Base-by-base conservation (phyloP, 495 filamentous ascomycete genomes). In the Aspergillus coremiiformis region DNA sequence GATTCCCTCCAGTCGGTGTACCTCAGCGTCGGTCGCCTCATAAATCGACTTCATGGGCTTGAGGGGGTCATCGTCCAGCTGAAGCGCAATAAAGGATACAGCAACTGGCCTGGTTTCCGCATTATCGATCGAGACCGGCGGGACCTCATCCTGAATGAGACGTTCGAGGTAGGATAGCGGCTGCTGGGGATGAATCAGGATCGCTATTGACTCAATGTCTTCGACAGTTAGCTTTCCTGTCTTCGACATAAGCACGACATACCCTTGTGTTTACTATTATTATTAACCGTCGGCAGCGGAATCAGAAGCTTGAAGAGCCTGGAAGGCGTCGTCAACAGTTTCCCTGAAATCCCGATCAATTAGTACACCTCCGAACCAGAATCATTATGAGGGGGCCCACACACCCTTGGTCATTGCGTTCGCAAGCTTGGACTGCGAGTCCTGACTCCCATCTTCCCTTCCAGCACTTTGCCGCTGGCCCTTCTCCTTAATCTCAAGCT, bases 131-230 rank as follows among this genome's bases (percentile, higher is more conserved):
- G 67, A 73, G n/a, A 96, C 73, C 0, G 79, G 78, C 0, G 91
- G 89, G 0, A 96, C 62, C 66, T 96, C 91, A 53, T 89, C 83
- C 67, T 96, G 92, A 54, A 96, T 89, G 3, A 97, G 73, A 2
- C 87, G 84, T 66, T 95, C 90, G 35, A 96, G 82, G 66, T 95
- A 94, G 23, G 90, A 95, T 14, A 97, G 76, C 0, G 92, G 91
- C 65, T 97, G 91, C 57, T 93, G 87, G 0, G 92, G 89, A 66
- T 97, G 91, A 5, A 96, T 76, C 6, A 97, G 80, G 1, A 97
- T 81, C 6, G 90, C 90, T 6, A 96, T 80, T 0, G 91, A 88
- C 63, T 93, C 88, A 24, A 89, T 78, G 39, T 81, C 79, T 69
- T 78, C 17, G 14, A 17, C 22, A 79, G 70, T 87, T 76, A 45